Evolutionary conservation across 495 filamentous ascomycete genomes (phyloP).

Genomic region (Collariella sp.): DNA sequence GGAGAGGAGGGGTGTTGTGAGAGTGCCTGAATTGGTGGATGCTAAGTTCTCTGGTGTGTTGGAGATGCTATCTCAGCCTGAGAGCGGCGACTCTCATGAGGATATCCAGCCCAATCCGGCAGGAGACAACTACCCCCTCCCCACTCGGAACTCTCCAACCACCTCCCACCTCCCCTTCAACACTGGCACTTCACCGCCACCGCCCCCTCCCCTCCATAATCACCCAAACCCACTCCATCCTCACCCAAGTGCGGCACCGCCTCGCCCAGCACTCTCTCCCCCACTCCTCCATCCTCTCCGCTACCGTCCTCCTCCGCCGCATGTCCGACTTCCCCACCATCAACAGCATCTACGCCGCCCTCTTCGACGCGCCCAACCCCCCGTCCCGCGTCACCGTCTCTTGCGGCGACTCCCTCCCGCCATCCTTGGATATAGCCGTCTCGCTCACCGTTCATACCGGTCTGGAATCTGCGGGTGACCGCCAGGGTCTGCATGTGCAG

Average conservation of each 20-base stretch:
- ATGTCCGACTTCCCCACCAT: slow-evolving; percentile 70
- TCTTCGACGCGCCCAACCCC: slow-evolving; percentile 68
- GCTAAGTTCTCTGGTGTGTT: slow-evolving; percentile 33
- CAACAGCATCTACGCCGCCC: slow-evolving; percentile 63
- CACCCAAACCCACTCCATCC: slow-evolving; percentile 28
- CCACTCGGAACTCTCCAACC: neutral
- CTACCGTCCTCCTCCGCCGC: slow-evolving; percentile 65
- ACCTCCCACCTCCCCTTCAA: slow-evolving; percentile 1
- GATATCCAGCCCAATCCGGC: neutral
- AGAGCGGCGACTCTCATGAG: neutral
- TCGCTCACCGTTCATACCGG: slow-evolving; percentile 31
- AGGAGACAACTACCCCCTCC: neutral
- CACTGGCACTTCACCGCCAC: slow-evolving; percentile 16
- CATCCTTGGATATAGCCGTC: slow-evolving; percentile 49
- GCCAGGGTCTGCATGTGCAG: slow-evolving; percentile 76
- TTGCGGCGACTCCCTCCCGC: slow-evolving; percentile 50
- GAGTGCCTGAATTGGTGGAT: slow-evolving; percentile 42
- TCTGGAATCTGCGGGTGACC: slow-evolving; percentile 21
- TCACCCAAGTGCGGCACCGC: slow-evolving; percentile 26
- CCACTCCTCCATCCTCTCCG: slow-evolving; percentile 55
- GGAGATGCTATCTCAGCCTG: slow-evolving; percentile 1
- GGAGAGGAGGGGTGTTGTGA: slow-evolving; percentile 19
- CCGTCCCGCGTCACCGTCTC: slow-evolving; percentile 78
- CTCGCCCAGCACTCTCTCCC: slow-evolving; percentile 25
- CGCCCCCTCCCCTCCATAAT: slow-evolving; percentile 23